Base-by-base conservation (phyloP, 345 rosid genomes). In the Dimocarpus longan region DNA sequence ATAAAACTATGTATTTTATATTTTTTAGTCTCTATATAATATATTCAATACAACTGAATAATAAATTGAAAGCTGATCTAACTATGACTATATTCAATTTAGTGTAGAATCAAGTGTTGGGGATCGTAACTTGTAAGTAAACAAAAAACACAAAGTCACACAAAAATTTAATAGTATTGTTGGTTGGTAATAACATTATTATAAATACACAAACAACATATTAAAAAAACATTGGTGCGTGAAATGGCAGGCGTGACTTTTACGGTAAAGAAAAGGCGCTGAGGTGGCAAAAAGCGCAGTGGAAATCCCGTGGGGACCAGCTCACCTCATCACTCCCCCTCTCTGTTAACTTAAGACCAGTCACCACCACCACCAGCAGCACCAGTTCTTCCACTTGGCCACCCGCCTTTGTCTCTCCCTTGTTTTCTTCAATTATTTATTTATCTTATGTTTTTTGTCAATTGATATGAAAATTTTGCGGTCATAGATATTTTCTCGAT, bases 211-310 rank as follows among this genome's bases (percentile, higher is more conserved):
- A 46, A 46, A 46, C 1, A 5, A 57, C 5, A 19, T n/a, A 57
- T 57, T 18, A 57, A 16, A 19, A n/a, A 57, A 18, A 19, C 1
- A 24, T 2, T 8, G n/a, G 24, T 57, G 24, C 63, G 63, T 57
- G 63, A 57, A 59, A 59, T 59, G 64, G 26, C 42, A 64, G 65
- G 64, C 66, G 79, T 70, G 82, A 79, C 65, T 50, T 70, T 43
- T 16, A 74, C 65, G 70, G 48, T 56, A 66, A 46, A 66, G 80
- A 71, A 59, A 13, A 3, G 24, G 40, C 56, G 80, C 50, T 76
- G 82, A 82, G 76, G 80, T 82, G 85, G 85, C 85, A 66, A 67
- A 82, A 76, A 79, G 82, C 72, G 80, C 73, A 76, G 50, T 57
- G 32, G 28, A 57, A 54, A 16, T 66, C 68, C 74, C 42, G 77